Conservation (phyloP, 805 yeast species). For the Yamadazyma endophytica region DNA sequence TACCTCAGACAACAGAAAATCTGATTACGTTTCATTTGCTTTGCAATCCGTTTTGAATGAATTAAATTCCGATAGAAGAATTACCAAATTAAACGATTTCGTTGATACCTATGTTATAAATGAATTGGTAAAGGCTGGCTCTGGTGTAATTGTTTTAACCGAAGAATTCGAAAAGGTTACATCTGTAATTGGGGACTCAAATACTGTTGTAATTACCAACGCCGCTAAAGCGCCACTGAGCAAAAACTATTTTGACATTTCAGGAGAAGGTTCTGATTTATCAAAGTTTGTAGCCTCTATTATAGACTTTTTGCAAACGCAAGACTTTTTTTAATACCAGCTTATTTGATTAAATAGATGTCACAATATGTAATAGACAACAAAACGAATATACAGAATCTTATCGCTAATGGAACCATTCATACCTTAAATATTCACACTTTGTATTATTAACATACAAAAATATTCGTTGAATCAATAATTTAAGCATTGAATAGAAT, state of each 20-base stretch:
- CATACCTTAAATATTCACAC: no score
- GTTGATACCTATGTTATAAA: conserved; percentile 55
- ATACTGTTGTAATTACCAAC: conserved; percentile 42
- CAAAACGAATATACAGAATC: no score
- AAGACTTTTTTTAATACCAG: conserved; percentile 65
- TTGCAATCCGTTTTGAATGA: conserved; percentile 88
- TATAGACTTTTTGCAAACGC: conserved; percentile 68
- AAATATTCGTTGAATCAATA: no score
- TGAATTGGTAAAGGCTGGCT: conserved; percentile 82
- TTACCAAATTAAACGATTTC: conserved; percentile 47
- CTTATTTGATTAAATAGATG: background rate
- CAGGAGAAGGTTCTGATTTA: conserved; percentile 15
- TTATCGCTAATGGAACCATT: no score
- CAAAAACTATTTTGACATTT: conserved; percentile 12
- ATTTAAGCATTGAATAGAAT: no score
- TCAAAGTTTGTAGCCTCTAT: conserved; percentile 62
- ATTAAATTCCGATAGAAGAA: conserved; percentile 79
- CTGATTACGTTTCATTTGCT: conserved; percentile 64
- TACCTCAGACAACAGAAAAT: conserved; percentile 43
- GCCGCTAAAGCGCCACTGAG: conserved; percentile 6
- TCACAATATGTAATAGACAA: no score
- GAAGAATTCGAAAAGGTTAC: conserved; percentile 31
- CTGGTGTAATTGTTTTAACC: conserved; percentile 64
- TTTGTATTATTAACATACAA: no score
- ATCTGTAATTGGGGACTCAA: conserved; percentile 50